phyloP scores from a whole-genome alignment of 352 stramenopile species.

The Phytopythium ostracodes region DNA sequence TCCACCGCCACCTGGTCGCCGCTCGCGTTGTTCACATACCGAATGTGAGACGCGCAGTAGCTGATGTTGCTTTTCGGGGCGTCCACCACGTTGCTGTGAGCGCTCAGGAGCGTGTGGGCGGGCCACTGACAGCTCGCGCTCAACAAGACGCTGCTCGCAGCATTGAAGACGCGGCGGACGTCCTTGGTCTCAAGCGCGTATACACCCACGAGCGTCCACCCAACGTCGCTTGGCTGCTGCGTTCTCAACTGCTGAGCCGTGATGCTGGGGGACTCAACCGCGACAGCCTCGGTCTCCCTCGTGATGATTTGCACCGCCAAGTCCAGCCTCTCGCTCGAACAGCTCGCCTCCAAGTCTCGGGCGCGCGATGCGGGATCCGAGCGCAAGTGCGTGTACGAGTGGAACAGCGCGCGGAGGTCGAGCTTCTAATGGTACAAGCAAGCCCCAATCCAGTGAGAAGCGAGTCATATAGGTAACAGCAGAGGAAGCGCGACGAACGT shows the following conservation, averaged over 20 bases:
- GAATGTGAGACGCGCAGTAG: background rate
- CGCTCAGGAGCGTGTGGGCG: background rate
- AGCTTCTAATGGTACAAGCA: background rate
- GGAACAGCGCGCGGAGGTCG: background rate
- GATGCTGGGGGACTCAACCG: background rate
- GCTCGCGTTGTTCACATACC: background rate
- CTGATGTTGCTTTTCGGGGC: background rate
- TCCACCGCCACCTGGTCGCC: background rate
- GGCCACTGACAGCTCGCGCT: background rate
- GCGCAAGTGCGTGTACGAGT: background rate
- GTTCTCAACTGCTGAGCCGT: background rate
- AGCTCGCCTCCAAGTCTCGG: background rate
- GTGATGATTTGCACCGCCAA: background rate
- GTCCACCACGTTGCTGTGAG: background rate
- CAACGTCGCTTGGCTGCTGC: background rate
- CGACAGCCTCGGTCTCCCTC: background rate
- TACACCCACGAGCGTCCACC: background rate
- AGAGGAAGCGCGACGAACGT: background rate
- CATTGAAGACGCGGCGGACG: background rate
- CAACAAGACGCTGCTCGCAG: background rate
- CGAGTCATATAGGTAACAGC: background rate
- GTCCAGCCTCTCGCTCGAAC: background rate
- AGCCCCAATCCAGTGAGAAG: background rate
- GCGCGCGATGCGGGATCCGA: background rate
- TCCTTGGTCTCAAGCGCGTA: background rate